Conservation (phyloP, 1,284 basidiomycete species). For the Hemileia vastatrix region DNA sequence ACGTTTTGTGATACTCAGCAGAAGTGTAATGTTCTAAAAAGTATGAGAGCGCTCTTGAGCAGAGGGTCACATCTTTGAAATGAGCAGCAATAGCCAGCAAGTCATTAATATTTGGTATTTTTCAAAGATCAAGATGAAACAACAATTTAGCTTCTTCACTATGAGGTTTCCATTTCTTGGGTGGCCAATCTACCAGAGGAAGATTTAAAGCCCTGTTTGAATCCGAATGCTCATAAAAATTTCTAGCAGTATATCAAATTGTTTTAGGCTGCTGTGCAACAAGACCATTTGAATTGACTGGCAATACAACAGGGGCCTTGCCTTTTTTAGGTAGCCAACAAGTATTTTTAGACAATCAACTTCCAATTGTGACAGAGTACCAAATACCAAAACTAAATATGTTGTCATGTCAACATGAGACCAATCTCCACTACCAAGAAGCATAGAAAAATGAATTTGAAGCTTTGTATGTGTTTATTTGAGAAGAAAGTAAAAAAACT, state of each 20-base stretch:
- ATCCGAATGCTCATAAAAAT: conserved; percentile 67
- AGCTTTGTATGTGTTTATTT: conserved; percentile 20
- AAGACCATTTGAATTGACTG: conserved; percentile 50
- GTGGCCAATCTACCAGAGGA: conserved; percentile 79
- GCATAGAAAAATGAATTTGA: conserved; percentile 47
- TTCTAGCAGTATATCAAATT: conserved; percentile 34
- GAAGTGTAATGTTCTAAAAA: conserved; percentile 34
- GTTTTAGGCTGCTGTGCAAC: conserved; percentile 49
- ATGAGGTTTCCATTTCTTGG: conserved; percentile 64
- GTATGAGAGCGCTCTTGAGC: conserved; percentile 34
- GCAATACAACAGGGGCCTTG: conserved; percentile 30
- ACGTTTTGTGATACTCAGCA: conserved; percentile 14
- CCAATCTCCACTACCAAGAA: conserved; percentile 47
- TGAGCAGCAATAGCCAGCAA: conserved; percentile 60
- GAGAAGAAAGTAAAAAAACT: conserved; percentile 47
- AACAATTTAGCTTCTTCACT: conserved; percentile 86
- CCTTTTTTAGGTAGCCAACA: conserved; percentile 66
- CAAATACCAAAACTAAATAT: conserved; percentile 77
- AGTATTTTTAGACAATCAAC: conserved; percentile 64
- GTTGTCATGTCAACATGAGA: conserved; percentile 52
- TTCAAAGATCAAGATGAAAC: conserved; percentile 64
- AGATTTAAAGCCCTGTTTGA: conserved; percentile 63
- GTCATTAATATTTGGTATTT: conserved; percentile 60
- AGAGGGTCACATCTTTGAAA: conserved; percentile 46
- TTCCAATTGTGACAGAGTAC: conserved; percentile 60